These are phyloP conservation scores for Aspergillus funiculosus DNA, from an alignment of 495 filamentous ascomycete species.

Conservation along the genomic window DNA sequence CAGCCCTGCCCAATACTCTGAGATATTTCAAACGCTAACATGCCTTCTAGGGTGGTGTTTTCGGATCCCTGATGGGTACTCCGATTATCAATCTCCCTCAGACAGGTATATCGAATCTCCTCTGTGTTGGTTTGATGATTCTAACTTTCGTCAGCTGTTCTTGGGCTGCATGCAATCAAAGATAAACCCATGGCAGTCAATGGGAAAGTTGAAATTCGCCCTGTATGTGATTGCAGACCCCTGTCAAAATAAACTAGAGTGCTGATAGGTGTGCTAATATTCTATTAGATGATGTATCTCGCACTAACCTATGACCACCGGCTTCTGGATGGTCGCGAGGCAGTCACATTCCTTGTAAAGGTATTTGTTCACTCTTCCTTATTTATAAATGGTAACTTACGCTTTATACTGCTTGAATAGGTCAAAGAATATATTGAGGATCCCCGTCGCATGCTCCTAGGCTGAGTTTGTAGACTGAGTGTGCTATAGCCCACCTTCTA, in stretches of 20 bases:
- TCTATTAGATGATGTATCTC: slow-evolving; percentile 87
- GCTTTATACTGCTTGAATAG: slow-evolving; percentile 23
- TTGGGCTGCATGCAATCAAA: slow-evolving; percentile 98
- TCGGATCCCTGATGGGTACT: slow-evolving; percentile 86
- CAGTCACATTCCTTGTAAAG: slow-evolving; percentile 95
- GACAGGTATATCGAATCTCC: slow-evolving; percentile 48
- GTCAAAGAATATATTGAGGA: slow-evolving; percentile 98
- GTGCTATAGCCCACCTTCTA: no score
- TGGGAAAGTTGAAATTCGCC: slow-evolving; percentile 87
- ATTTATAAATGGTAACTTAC: slow-evolving; percentile 4
- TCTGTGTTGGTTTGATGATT: neutral
- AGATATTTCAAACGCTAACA: slow-evolving; percentile 19
- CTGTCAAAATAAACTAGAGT: neutral
- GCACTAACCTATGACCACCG: slow-evolving; percentile 97
- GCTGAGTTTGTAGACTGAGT: slow-evolving; percentile 32
- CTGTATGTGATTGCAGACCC: slow-evolving; percentile 50
- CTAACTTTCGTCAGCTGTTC: slow-evolving; percentile 56
- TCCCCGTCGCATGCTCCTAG: slow-evolving; percentile 82
- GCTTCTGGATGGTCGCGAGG: slow-evolving; percentile 90
- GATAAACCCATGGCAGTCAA: slow-evolving; percentile 85
- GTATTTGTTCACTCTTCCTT: slow-evolving; percentile 26
- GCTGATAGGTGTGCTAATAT: slow-evolving; percentile 14
- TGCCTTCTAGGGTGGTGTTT: slow-evolving; percentile 54
- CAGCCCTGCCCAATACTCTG: neutral
- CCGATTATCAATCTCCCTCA: slow-evolving; percentile 99